Percentiles rank a stretch among this genome's conserved stretches.
phyloP scores from a whole-genome alignment of 306 rosid genomes.

The Cucurbita argyrosperma region DNA sequence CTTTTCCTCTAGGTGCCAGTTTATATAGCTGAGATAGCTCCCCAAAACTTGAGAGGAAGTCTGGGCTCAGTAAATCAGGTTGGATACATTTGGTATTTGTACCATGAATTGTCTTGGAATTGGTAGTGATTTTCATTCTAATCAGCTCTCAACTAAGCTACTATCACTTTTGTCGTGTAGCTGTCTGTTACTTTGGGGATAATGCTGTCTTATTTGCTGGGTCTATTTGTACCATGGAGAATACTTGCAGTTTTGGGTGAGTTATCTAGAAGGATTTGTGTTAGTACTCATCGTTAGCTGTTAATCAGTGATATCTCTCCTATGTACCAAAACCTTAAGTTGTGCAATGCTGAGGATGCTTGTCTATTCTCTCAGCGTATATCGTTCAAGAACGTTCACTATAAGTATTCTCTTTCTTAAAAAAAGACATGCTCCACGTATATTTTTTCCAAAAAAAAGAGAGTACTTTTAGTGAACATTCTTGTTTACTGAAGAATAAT shows the following conservation, averaged over 20 bases:
- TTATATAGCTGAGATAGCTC: slow-evolving; percentile 88
- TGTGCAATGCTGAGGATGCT: neutral
- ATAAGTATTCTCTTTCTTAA: neutral
- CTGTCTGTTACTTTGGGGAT: slow-evolving; percentile 89
- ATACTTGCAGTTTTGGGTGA: slow-evolving; percentile 84
- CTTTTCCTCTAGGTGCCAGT: slow-evolving; percentile 58
- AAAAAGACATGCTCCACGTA: neutral
- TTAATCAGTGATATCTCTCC: neutral
- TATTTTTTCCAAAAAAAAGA: no score
- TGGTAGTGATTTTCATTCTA: neutral
- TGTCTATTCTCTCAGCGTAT: neutral
- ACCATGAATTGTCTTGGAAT: neutral
- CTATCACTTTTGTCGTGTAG: slow-evolving; percentile 21
- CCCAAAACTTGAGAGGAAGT: slow-evolving; percentile 77
- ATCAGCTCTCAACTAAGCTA: neutral
- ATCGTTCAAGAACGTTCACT: neutral
- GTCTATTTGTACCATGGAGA: slow-evolving; percentile 91
- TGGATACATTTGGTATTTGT: slow-evolving; percentile 11
- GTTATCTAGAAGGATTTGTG: slow-evolving; percentile 10
- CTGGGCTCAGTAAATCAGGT: slow-evolving; percentile 87
- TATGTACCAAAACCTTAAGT: neutral
- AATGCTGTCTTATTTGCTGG: slow-evolving; percentile 84
- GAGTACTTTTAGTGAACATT: no score
- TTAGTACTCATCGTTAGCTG: neutral
- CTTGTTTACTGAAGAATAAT: no score